Evolutionary conservation across 352 stramenopile species (phyloP), one percentile per base, ranked within the genome.

Genomic region (Phytophthora fragariaefolia): DNA sequence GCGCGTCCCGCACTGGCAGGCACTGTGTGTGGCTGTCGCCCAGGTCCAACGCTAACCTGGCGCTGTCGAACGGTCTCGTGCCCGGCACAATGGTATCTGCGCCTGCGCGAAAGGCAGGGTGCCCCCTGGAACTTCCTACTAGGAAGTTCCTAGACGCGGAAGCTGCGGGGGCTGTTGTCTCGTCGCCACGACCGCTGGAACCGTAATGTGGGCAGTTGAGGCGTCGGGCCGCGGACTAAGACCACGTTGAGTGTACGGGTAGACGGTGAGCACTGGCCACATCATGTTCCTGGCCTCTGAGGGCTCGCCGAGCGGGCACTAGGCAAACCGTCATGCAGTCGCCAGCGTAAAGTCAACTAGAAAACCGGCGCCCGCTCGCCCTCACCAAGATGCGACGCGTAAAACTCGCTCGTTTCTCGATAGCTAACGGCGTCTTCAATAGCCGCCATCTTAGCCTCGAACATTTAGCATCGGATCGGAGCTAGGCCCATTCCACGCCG

Each of bases 251-350:
- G 53, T 68, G 60, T 55, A 62, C 60, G 12, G 32, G 9, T 28
- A 36, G 26, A 28, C 28, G 23, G 24, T 13, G 40, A 20, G 28
- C 6, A 43, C 64, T 72, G 64, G 23, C 66, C 64, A 72, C 50
- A 72, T 72, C 58, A 72, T 66, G 50, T 59, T 18, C 4, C 38
- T 20, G 27, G 34, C 18, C 64, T 26, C 36, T 57, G 17, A 49
- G 32, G n/a, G 6, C 40, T 17, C 40, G 40, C 6, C n/a, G 40
- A 47, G 40, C 40, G 40, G 40, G 40, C 40, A 47, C 18, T 8
- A 28, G 20, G 45, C 45, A 51, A 46, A 51, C 20, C 45, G 45
- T 8, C 18, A 23, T 27, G 22, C 45, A 32, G 43, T 50, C 45
- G 22, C 13, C 22, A 51, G 45, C 18, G 17, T 26, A 47, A 47